phyloP scores from a whole-genome alignment of 768 basidiomycete species.

The Macrolepiota dolichaula region DNA sequence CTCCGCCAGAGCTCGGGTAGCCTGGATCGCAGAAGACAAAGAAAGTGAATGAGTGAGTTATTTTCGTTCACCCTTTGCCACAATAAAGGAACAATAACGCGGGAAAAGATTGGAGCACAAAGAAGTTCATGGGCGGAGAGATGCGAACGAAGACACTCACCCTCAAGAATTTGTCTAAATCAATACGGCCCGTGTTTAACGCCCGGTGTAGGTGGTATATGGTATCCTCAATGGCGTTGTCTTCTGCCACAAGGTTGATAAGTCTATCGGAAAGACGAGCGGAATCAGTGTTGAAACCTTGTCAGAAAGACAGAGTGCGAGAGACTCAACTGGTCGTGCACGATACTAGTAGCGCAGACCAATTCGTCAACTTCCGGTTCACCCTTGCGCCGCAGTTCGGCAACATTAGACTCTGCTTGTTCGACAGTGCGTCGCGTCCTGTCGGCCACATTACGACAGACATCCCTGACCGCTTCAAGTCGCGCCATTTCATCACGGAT shows the following conservation, averaged over 20 bases:
- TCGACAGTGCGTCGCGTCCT: constrained; percentile 62
- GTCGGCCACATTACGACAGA: constrained; percentile 76
- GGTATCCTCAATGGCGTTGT: constrained; percentile 97
- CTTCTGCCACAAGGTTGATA: constrained; percentile 97
- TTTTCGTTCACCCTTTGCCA: constrained; percentile 7
- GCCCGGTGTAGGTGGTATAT: constrained; percentile 96
- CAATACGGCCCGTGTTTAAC: constrained; percentile 85
- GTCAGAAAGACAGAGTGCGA: constrained; percentile 6
- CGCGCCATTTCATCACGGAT: constrained; percentile 96
- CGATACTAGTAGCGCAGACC: constrained; percentile 92
- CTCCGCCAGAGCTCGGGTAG: constrained; percentile 82
- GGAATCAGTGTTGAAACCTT: constrained; percentile 2
- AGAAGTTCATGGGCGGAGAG: constrained; percentile 4
- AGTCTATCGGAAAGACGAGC: constrained; percentile 52
- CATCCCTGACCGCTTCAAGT: constrained; percentile 87
- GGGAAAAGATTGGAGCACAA: not conserved
- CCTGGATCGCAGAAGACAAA: constrained; percentile 36
- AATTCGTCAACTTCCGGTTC: constrained; percentile 96
- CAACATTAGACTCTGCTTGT: constrained; percentile 68
- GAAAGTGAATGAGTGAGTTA: constrained; percentile 1
- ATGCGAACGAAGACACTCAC: constrained; percentile 43
- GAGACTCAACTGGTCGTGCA: constrained; percentile 86
- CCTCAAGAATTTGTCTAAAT: constrained; percentile 91
- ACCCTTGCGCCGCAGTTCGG: constrained; percentile 76
- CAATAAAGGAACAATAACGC: constrained; percentile 1